These are phyloP conservation scores for Hypericum perforatum DNA, from an alignment of 345 rosid species.

Conservation along the genomic window DNA sequence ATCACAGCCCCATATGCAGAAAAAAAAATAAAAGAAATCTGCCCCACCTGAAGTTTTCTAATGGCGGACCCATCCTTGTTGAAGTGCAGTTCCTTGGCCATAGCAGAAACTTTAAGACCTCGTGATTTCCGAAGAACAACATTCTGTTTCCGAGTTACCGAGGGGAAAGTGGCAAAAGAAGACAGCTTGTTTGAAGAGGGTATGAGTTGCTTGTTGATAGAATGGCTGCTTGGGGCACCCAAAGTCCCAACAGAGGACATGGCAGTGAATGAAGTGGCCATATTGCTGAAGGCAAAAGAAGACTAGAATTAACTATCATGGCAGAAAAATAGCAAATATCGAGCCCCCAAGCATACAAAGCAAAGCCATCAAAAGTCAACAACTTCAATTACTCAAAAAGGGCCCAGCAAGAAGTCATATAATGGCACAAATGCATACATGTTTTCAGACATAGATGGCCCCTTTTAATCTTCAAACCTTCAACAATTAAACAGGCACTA, in stretches of 20 bases:
- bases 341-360: too few species aligned
- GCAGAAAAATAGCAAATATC: too few species aligned
- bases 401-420: too few species aligned
- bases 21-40: neutral
- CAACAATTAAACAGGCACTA: too few species aligned
- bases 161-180: conserved; percentile 56
- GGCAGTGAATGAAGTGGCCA: conserved; percentile 73
- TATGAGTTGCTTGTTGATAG: conserved; percentile 45
- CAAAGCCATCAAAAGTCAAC: too few species aligned
- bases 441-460: too few species aligned
- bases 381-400: too few species aligned
- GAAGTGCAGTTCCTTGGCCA: conserved; percentile 87
- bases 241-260: conserved; percentile 62
- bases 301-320: too few species aligned
- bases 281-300: conserved; percentile 11
- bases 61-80: conserved; percentile 90
- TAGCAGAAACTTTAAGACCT: conserved; percentile 51
- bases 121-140: conserved; percentile 40
- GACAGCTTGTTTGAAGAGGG: conserved; percentile 49
- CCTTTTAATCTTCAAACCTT: too few species aligned
- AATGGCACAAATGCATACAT: too few species aligned
- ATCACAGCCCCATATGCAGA: neutral
- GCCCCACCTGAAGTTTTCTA: conserved; percentile 75
- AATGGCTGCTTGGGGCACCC: conserved; percentile 42
- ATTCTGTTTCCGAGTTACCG: conserved; percentile 45